These are phyloP conservation scores for Aspergillus aculeatinus DNA, from an alignment of 2,329 filamentous ascomycete species.

Conservation along the genomic window DNA sequence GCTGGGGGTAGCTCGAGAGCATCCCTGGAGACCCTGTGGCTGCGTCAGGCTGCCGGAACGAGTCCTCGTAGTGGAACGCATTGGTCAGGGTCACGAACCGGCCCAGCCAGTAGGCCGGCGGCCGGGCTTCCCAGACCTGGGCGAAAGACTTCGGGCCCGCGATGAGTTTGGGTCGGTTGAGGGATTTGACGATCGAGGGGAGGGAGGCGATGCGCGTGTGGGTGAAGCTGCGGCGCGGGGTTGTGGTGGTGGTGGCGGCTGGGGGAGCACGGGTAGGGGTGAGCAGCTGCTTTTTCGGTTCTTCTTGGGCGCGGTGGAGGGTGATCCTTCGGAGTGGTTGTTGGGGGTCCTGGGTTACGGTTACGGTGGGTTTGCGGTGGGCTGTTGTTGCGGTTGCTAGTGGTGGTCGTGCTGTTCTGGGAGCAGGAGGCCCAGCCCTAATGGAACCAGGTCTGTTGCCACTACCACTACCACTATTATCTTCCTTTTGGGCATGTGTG, in stretches of 20 bases:
- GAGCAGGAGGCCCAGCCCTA: not conserved
- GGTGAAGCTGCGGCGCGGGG: not conserved
- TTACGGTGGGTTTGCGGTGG: too few species aligned
- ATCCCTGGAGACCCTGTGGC: constrained; percentile 25
- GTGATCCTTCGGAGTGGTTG: too few species aligned
- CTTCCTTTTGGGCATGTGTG: not conserved
- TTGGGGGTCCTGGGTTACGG: too few species aligned
- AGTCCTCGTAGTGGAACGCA: constrained; percentile 33
- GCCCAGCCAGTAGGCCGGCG: constrained; percentile 33
- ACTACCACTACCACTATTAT: not conserved
- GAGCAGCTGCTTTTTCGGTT: too few species aligned
- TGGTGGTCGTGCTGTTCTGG: not conserved
- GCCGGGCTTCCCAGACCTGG: constrained; percentile 27
- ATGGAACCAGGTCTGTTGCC: not conserved
- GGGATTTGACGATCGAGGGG: not conserved
- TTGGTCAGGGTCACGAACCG: constrained; percentile 33
- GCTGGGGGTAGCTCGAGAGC: constrained; percentile 22
- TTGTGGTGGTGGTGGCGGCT: not conserved
- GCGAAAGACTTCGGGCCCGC: not conserved
- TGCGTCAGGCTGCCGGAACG: constrained; percentile 30
- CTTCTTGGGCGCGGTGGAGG: too few species aligned
- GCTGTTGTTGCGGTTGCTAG: not conserved
- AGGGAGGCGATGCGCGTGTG: not conserved
- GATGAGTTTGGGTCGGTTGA: not conserved
- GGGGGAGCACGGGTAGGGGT: too few species aligned